A percentile compares a stretch with the other conserved stretches of the same genome.
Conservation (phyloP, 176 grass and related monocot species). For the Dendrocalamus sinicus region DNA sequence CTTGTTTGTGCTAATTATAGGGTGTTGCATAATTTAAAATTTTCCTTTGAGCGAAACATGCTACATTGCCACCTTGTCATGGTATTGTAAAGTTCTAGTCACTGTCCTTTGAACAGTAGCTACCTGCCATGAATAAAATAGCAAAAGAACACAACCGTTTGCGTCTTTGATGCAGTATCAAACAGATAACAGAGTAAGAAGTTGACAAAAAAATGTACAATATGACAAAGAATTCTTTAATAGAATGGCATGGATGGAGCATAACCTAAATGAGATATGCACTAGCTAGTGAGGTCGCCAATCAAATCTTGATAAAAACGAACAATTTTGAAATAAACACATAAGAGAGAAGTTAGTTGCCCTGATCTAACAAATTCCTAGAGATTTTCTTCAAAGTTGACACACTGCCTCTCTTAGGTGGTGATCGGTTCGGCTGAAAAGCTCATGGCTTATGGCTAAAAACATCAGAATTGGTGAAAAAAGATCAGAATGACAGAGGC, state of each 20-base stretch:
- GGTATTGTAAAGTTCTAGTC: neutral
- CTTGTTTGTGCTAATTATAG: constrained; percentile 19
- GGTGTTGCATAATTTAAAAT: neutral
- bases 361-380: neutral
- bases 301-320: neutral
- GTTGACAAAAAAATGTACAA: neutral
- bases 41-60: neutral
- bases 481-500: too few relatives aligned
- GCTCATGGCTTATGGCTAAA: too few relatives aligned
- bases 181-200: neutral
- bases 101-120: neutral
- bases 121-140: neutral
- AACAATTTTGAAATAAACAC: neutral
- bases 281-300: neutral
- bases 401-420: neutral
- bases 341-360: neutral
- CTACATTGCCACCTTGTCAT: neutral
- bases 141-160: neutral
- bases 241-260: neutral
- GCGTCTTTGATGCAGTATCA: neutral
- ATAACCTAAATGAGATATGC: neutral
- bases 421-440: too few relatives aligned
- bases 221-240: neutral
- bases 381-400: neutral
- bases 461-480: too few relatives aligned